phyloP scores from a whole-genome alignment of 257 asterid species.

The Solanum ossicruentum region DNA sequence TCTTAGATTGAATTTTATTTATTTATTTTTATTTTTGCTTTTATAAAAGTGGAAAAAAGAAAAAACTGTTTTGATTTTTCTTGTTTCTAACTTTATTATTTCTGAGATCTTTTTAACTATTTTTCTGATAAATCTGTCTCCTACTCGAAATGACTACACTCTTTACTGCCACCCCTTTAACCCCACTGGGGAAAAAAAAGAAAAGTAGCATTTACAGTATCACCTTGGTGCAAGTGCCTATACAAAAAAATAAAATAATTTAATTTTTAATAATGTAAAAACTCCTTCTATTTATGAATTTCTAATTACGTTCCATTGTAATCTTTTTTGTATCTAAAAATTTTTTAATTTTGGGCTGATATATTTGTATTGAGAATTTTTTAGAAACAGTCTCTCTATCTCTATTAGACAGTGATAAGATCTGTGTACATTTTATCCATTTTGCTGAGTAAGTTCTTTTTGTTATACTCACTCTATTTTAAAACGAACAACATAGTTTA shows the following conservation, averaged over 20 bases:
- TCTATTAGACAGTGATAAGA: too few species aligned
- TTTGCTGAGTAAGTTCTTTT: too few species aligned
- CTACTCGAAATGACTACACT: constrained; percentile 46
- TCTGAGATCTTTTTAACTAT: constrained; percentile 1
- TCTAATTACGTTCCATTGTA: too few species aligned
- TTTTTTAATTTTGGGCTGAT: fast-evolving
- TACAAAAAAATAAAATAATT: too few species aligned
- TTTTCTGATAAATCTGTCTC: constrained; percentile 27
- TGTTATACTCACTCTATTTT: too few species aligned
- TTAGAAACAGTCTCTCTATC: too few species aligned
- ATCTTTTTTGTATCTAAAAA: too few species aligned
- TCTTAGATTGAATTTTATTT: background rate
- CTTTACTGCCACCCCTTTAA: constrained; percentile 3
- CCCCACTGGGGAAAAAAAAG: background rate
- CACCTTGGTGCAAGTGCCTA: background rate
- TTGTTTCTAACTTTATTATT: background rate
- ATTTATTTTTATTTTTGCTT: background rate
- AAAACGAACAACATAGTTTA: too few species aligned
- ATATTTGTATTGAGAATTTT: too few species aligned
- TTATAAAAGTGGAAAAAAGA: background rate
- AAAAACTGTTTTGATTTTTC: background rate
- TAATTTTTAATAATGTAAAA: too few species aligned
- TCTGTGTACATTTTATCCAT: too few species aligned
- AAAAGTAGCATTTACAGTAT: background rate
- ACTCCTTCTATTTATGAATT: too few species aligned